Evolutionary conservation across 495 filamentous ascomycete genomes (phyloP), one percentile per base, ranked within the genome.

Genomic region (Penicillium malachiteum): DNA sequence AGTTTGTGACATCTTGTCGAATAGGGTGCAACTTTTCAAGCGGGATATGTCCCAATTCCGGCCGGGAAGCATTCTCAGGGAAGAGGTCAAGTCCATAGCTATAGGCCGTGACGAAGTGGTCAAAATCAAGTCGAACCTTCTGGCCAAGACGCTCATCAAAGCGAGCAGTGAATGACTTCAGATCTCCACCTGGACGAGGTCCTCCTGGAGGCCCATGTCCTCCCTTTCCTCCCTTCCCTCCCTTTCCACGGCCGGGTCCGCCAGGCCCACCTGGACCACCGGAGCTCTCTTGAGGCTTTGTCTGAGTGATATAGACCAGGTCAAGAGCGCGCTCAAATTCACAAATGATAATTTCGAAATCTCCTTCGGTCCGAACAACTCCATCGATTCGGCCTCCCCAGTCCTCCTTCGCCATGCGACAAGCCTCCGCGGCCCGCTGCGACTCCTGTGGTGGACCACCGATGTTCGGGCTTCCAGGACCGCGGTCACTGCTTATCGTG

Each of bases 281-380:
- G 14, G 39, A 39, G 50, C 54, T 52, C 52, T 54, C n/a, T 50
- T 47, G 39, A 48, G 46, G 26, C 34, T 71, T 70, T 5, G 69
- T 66, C 31, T 66, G 63, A 7, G 59, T 68, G 3, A 71, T 70
- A 0, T 67, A 63, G 1, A 71, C 48, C 0, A 54, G 56, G 21
- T 77, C 65, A 17, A 74, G 42, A 45, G 71, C 71, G n/a, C 80
- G 66, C 41, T 69, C 67, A 54, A 88, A 88, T 33, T 82, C 65
- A 65, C 86, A 89, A 9, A 86, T 68, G 43, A 89, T 85, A 40
- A 89, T 72, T 66, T 88, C 86, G 51, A 88, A 88, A 1, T 85
- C 86, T 30, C 78, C 80, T 56, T 89, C 86, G 79, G 86, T 87
- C 14, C 85, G 77, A 3, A 88, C 58, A n/a, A 88, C 60, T 0